Base-by-base conservation (phyloP, 805 yeast genomes). In the Candida endomychidarum region DNA sequence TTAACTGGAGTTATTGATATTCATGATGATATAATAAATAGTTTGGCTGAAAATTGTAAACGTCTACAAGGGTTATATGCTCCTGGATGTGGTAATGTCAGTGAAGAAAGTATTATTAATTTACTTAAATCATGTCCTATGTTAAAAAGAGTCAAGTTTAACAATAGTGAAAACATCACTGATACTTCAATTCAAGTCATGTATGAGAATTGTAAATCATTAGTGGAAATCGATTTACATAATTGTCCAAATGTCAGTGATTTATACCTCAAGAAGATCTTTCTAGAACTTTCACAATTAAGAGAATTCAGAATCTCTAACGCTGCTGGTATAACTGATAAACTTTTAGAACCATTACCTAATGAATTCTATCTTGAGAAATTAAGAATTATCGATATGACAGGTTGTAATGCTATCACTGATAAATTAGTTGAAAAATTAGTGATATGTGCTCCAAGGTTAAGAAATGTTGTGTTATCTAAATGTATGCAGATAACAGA, bases 401-500 rank as follows among this genome's bases (percentile, higher is more conserved):
- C 96, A 1, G 84, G 83, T 6, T 90, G 97, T 63, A 73, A 77
- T 40, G 79, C 82, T 38, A 77, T 91, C 19, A 83, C 95, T 0
- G 98, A 91, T 62, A 75, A 74, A 45, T 75, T 87, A 2, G 83
- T 91, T 10, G 86, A 80, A 52, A 75, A 75, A 42, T 72, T 93
- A 31, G 88, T 87, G 8, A 59, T 65, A 23, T 67, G 80, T 45
- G 96, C 96, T 1, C 98, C 98, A 3, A 78, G 87, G 37, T 65
- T 93, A 47, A 75, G 97, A 49, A 89, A 89, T 53, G 86, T 93
- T 23, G 90, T 87, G 11, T 68, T 91, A 42, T 90, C 96, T 7
- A 93, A 93, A 61, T 93, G 98, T 68, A 70, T 81, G 55, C 81
- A 81, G 54, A 79, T 91, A 20, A 87, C 97, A 1, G 97, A 91